Evolutionary conservation across 2,329 filamentous ascomycete species (phyloP).

Genomic region (Hymenoscyphus fructigenus): DNA sequence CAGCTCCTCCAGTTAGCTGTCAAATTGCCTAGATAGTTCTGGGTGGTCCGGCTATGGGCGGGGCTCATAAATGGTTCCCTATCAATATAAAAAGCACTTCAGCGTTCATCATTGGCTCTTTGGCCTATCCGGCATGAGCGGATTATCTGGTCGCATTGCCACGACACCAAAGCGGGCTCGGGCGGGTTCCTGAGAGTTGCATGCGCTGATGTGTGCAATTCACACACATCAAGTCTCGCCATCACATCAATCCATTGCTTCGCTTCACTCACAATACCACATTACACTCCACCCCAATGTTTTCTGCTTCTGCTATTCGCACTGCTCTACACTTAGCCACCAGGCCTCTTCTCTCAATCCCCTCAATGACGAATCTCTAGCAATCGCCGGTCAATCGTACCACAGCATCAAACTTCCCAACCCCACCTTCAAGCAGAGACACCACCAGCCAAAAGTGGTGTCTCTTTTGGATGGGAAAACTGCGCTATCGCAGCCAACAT

Average conservation of each 20-base stretch:
- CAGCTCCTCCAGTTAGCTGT: background rate
- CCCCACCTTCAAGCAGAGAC: background rate
- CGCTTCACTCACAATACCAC: background rate
- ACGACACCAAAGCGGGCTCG: conserved; percentile 12
- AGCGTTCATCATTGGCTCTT: background rate
- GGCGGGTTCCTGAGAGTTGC: conserved; percentile 10
- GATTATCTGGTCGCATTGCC: conserved; percentile 2
- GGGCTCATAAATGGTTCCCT: background rate
- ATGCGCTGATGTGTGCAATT: background rate
- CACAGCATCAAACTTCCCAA: background rate
- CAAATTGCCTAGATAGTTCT: background rate
- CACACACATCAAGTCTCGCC: background rate
- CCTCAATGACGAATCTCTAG: conserved; percentile 6
- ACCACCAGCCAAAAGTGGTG: background rate
- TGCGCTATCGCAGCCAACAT: conserved; percentile 14
- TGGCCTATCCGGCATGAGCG: background rate
- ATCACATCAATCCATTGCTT: background rate
- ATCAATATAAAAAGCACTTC: background rate
- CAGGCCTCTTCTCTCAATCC: background rate
- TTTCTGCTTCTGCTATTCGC: conserved; percentile 1
- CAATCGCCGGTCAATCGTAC: background rate
- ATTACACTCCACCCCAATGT: background rate
- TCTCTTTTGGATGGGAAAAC: conserved; percentile 6
- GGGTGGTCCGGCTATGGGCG: background rate
- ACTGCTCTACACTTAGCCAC: background rate